Base-by-base conservation (phyloP, 768 basidiomycete species). In the Lactifluus pinguis region DNA sequence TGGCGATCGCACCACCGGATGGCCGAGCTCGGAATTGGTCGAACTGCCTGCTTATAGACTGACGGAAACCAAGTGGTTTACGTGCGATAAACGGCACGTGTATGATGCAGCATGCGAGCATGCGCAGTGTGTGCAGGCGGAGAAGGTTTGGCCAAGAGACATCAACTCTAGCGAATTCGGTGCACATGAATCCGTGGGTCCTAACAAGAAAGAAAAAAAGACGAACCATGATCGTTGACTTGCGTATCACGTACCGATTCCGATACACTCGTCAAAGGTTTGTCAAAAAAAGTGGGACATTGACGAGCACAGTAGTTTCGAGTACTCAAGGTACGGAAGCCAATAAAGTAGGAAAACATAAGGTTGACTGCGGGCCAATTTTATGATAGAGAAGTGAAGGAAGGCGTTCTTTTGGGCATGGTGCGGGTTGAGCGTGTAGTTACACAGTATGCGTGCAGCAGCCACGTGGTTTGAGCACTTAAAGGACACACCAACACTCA, bases 381-480 rank as follows among this genome's bases (percentile, higher is more conserved):
- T 49, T 32, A 34, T 6, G 45, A 47, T 19, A 47, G 21, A 47
- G 21, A 47, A 19, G 25, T n/a, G 36, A 48, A 38, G 15, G 17
- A 15, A n/a, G 32, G 10, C 10, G 36, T 57, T 57, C 48, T 57
- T 29, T 36, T n/a, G 25, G 25, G 19, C 56, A 57, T 49, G 56
- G 56, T 29, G 38, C 38, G 41, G 48, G 44, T 45, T 34, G 44
- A 15, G 8, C n/a, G 51, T 52, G 38, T 15, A 21, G 17, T 21
- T 11, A 10, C 10, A 36, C 7, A 38, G 6, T 30, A 15, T 39
- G 13, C 7, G 51, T 52, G 36, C 10, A 8, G 21, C 39, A 50
- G n/a, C 11, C 57, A 59, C 57, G 57, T 59, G 57, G 57, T 49
- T 32, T 11, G 14, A 14, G 15, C 49, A 42, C 41, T 58, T 56